phyloP scores from a whole-genome alignment of 2,329 filamentous ascomycete species.

The Calonectria fujianensis region DNA sequence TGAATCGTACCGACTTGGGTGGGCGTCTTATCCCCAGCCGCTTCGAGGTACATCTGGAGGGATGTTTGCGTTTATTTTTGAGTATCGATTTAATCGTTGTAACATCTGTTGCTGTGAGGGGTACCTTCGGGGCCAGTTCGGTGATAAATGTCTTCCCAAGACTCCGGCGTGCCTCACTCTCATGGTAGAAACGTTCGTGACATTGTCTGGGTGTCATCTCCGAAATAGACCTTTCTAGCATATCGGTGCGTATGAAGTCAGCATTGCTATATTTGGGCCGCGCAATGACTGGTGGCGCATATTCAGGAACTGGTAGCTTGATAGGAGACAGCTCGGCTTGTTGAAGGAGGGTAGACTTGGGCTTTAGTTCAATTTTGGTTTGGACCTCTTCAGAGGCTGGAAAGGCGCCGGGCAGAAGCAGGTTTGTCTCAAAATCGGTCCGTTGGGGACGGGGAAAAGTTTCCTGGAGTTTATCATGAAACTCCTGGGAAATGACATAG shows the following conservation, averaged over 20 bases:
- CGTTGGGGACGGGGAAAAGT: slow-evolving; percentile 47
- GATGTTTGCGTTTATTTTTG: slow-evolving; percentile 51
- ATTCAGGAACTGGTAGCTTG: slow-evolving; percentile 18
- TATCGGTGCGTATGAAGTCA: slow-evolving; percentile 40
- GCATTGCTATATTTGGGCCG: slow-evolving; percentile 41
- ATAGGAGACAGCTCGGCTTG: slow-evolving; percentile 8
- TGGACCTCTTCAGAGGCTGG: slow-evolving; percentile 49
- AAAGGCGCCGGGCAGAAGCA: slow-evolving; percentile 55
- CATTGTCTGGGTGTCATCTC: slow-evolving; percentile 47
- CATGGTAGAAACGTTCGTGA: slow-evolving; percentile 46
- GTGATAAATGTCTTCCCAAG: slow-evolving; percentile 49
- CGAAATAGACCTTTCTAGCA: slow-evolving; percentile 39
- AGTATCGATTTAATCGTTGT: slow-evolving; percentile 55
- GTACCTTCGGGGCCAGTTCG: slow-evolving; percentile 49
- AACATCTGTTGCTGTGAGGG: slow-evolving; percentile 45
- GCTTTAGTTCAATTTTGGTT: neutral
- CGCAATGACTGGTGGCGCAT: slow-evolving; percentile 33
- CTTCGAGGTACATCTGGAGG: slow-evolving; percentile 49
- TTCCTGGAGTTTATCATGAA: slow-evolving; percentile 49
- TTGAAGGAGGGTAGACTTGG: neutral
- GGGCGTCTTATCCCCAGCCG: slow-evolving; percentile 50
- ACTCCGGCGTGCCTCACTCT: slow-evolving; percentile 46
- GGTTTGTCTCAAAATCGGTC: slow-evolving; percentile 43
- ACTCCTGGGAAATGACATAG: slow-evolving; percentile 53
- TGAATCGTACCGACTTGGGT: slow-evolving; percentile 58